Evolutionary conservation across 164 flowering plant species (phyloP), one percentile per base, ranked within the genome.

Genomic region (Brasenia schreberi): DNA sequence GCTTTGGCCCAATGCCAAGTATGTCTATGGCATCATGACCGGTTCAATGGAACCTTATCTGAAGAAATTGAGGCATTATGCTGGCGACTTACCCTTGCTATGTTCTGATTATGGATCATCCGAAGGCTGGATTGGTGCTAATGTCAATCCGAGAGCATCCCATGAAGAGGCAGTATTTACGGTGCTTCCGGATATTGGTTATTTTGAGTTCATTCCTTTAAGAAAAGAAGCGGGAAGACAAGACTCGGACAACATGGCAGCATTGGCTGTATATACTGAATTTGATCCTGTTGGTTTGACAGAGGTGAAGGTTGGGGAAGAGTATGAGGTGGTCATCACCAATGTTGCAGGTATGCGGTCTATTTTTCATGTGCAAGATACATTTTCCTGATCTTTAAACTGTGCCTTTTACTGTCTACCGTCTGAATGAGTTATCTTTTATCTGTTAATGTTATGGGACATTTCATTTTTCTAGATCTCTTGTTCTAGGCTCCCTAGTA

Each of bases 81-180:
- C 96, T 0, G 97, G 89, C n/a, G 77, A 67, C 12, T 27, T 94
- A 61, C 94, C 97, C 4, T 69, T 95, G 18, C 0, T 87, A 45
- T 77, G 89, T 79, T 87, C 88, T 4, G 96, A 94, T 75, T 94
- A 91, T 75, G 99, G 99, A 5, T 68, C 97, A 58, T 91, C 99
- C 0, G 99, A 94, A 74, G 97, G 97, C n/a, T 94, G 99, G 99
- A 78, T 94, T 68, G 99, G 80, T 3, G 96, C 84, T 18, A 94
- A 94, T 81, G 83, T 92, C 27, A 83, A 87, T 70, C 96, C 99
- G 0, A 77, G 65, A 52, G 69, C 78, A 68, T 85, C 96, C 5
- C 96, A 97, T 6, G 97, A 95, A 59, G 61, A 43, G 53, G 90
- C 82, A 10, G 84, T 89, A 44, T 94, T 72, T 71, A 90, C 83